Conservation (phyloP, 805 yeast species). For the Saturnispora quitensis region DNA sequence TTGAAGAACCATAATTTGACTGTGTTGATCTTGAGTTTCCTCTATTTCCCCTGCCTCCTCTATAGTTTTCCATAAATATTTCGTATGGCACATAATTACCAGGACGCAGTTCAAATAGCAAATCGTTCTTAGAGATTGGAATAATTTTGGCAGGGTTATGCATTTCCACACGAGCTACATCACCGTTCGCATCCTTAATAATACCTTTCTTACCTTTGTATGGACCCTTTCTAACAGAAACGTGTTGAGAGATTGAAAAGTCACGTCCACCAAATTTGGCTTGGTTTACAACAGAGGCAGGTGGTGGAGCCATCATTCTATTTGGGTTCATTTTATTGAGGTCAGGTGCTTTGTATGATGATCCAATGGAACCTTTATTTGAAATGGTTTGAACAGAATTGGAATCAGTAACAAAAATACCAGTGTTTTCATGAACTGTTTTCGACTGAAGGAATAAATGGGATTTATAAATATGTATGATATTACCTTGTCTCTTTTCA, state of each 20-base stretch:
- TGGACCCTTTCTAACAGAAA: constrained; percentile 81
- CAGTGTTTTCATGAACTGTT: constrained; percentile 73
- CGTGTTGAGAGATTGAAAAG: constrained; percentile 71
- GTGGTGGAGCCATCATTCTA: constrained; percentile 55
- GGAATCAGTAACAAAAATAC: constrained; percentile 78
- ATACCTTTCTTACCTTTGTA: constrained; percentile 93
- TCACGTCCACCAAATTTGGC: constrained; percentile 67
- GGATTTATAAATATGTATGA: constrained; percentile 78
- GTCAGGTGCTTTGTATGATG: constrained; percentile 49
- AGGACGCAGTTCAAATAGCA: constrained; percentile 59
- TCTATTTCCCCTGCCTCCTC: constrained; percentile 26
- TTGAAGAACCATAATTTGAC: neutral
- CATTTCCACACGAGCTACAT: constrained; percentile 82
- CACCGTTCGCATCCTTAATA: constrained; percentile 88
- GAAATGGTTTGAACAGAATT: constrained; percentile 74
- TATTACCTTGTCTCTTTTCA: constrained; percentile 81
- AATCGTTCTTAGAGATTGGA: constrained; percentile 69
- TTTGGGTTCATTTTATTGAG: constrained; percentile 83
- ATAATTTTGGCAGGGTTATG: constrained; percentile 87
- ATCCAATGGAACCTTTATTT: constrained; percentile 63
- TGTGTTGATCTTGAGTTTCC: constrained; percentile 3
- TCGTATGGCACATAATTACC: constrained; percentile 71
- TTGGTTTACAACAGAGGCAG: constrained; percentile 48
- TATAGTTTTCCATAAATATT: constrained; percentile 48
- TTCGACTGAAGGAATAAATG: constrained; percentile 73